phyloP scores from a whole-genome alignment of 306 rosid species.

The Hylodesmum podocarpum region DNA sequence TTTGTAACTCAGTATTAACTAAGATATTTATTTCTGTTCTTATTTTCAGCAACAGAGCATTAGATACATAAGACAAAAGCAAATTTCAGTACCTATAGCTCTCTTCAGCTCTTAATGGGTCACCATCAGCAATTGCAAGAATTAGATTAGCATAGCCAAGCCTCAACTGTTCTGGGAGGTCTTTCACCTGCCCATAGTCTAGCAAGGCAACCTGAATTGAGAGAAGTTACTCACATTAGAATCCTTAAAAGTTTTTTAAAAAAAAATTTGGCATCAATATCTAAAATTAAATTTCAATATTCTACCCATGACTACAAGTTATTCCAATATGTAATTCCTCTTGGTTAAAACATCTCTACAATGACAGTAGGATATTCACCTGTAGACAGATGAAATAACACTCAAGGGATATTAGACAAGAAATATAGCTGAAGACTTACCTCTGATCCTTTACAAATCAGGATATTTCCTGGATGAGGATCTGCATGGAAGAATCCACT shows the following conservation, averaged over 20 bases:
- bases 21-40: slow-evolving; percentile 12
- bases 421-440: slow-evolving; percentile 55
- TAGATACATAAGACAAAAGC: background rate
- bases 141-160: slow-evolving; percentile 94
- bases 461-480: slow-evolving; percentile 97
- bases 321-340: slow-evolving; percentile 1
- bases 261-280: slow-evolving; percentile 10
- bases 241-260: background rate
- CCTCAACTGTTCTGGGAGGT: slow-evolving; percentile 87
- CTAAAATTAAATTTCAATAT: slow-evolving; percentile 22
- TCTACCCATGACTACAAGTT: background rate
- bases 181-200: slow-evolving; percentile 98
- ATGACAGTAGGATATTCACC: slow-evolving; percentile 12
- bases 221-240: slow-evolving; percentile 32
- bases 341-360: slow-evolving; percentile 9
- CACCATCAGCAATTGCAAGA: slow-evolving; percentile 81
- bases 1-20: background rate
- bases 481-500: slow-evolving; percentile 98
- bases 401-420: background rate
- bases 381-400: slow-evolving; percentile 6
- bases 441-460: slow-evolving; percentile 93
- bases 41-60: slow-evolving; percentile 18
- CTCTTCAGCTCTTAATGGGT: slow-evolving; percentile 63
- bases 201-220: slow-evolving; percentile 81
- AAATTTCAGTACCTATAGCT: slow-evolving; percentile 70